Base-by-base conservation (phyloP, 2,329 filamentous ascomycete genomes). In the Paraphaeosphaeria minitans region DNA sequence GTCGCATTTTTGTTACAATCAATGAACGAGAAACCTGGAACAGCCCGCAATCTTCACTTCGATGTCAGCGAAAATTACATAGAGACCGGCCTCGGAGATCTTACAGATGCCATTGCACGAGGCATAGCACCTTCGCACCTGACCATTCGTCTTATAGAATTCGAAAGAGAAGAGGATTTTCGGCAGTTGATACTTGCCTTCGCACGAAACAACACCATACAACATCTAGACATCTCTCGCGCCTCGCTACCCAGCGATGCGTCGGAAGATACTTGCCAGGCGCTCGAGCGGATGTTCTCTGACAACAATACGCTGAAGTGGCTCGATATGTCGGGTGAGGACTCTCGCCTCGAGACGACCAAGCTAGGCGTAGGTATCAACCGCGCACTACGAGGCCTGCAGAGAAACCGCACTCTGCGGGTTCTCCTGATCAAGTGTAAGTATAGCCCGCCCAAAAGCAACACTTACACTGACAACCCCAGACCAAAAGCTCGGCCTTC, bases 281-380 rank as follows among this genome's bases (percentile, higher is more conserved):
- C 85, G 14, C 74, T 91, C 56, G 84, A 87, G 61, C 73, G 81
- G 51, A 83, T 91, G 76, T 88, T 91, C 65, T 84, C 86, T 35
- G 83, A 88, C 53, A 91, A 91, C 60, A 80, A 81, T n/a, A 87
- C 85, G 0, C 77, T 91, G 2, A 81, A 87, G 64, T 87, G 87
- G 70, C 77, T 91, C 13, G 86, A 91, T 70, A 87, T 91, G 46
- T 90, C 88, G 27, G 89, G 89, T 9, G 89, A 91, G 66, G 87
- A 88, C 63, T 88, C 89, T 6, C 85, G 89, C 65, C 74, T 91
- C n/a, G 89, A 91, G 67, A 87, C 87, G 4, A 87, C 87, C 3
- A 84, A 87, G 50, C 86, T 91, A 61, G 89, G 89, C 16, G 85
- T 87, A 56, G 88, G 88, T 2, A 81, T 91, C 59, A 90, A 89